A percentile compares a stretch with the other conserved stretches of the same genome.
phyloP scores from a whole-genome alignment of 345 rosid genomes.

The Citrus medica region DNA sequence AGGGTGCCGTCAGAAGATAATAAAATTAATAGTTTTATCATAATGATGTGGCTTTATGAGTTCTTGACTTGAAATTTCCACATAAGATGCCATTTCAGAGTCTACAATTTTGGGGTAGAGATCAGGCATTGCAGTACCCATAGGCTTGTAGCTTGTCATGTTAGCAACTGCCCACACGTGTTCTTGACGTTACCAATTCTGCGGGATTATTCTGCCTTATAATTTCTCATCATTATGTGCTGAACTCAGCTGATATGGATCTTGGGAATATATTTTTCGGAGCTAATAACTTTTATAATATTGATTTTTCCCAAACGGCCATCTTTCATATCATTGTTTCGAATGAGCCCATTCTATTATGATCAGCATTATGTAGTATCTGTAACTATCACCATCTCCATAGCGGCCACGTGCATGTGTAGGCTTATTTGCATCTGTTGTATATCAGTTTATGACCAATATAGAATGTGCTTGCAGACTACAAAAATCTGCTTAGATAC shows the following conservation, averaged over 20 bases:
- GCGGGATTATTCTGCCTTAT: not conserved
- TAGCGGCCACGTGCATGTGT: slow-evolving; percentile 5
- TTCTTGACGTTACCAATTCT: not conserved
- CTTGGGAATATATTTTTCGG: not conserved
- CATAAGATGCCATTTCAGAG: not conserved
- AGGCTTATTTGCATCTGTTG: slow-evolving; percentile 17
- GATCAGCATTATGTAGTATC: not conserved
- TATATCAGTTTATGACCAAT: not conserved
- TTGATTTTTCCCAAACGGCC: slow-evolving; percentile 8
- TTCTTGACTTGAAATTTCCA: not conserved
- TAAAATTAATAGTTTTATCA: not conserved
- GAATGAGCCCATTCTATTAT: not conserved
- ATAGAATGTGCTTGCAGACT: slow-evolving; percentile 8
- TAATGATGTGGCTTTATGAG: not conserved
- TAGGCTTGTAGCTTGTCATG: not conserved
- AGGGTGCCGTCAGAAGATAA: not conserved
- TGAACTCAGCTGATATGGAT: not conserved
- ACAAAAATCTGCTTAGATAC: slow-evolving; percentile 10
- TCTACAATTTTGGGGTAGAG: not conserved
- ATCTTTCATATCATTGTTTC: slow-evolving; percentile 19
- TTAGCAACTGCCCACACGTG: no score
- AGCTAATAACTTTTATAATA: slow-evolving; percentile 16
- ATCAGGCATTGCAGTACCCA: not conserved
- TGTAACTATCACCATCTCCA: slow-evolving; percentile 1
- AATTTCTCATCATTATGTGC: not conserved